Base-by-base conservation (phyloP, 1,284 basidiomycete genomes). In the Phlebopus sp. region DNA sequence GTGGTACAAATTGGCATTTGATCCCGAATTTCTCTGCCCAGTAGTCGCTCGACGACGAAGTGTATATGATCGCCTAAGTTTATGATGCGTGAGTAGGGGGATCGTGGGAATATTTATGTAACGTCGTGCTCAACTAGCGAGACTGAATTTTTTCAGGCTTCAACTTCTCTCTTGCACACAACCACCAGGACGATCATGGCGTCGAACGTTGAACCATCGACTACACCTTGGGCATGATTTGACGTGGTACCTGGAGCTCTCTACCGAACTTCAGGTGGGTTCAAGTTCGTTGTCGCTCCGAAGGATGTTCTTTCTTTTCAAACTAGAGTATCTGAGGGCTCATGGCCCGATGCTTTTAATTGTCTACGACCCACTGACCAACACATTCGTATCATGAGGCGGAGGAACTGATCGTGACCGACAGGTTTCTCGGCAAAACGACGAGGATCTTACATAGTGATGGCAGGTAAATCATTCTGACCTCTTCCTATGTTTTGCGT, bases 251-350 rank as follows among this genome's bases (percentile, higher is more conserved):
- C 5, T 2, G 13, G 37, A 6, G 19, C 21, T 18, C 1, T 14
- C 37, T 23, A 21, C 6, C 18, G 18, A 11, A 13, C 6, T 35
- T 5, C 10, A 34, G 15, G 35, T 17, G 49, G 44, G 45, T 19
- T 53, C 30, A 25, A 6, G 18, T 29, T 2, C 0, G 1, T 19
- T 38, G 13, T 23, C 27, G 6, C 21, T 59, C 57, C 49, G 51
- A 58, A 64, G 58, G 79, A 84, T 84, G 84, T 82, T 64, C 55
- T 67, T 60, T 73, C 57, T 66, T 74, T 83, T 84, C 84, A 86
- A 86, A 86, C 84, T 85, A 86, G 83, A 86, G 83, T 86, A 83
- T 84, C 72, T 86, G 84, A 86, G 82, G 68, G 76, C 73, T 67
- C 55, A 55, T 41, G 66, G 73, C 74, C 69, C 81, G 55, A 79